Evolutionary conservation across 306 rosid genomes (phyloP), one percentile per base, ranked within the genome.

Genomic region (Lupinus albus): DNA sequence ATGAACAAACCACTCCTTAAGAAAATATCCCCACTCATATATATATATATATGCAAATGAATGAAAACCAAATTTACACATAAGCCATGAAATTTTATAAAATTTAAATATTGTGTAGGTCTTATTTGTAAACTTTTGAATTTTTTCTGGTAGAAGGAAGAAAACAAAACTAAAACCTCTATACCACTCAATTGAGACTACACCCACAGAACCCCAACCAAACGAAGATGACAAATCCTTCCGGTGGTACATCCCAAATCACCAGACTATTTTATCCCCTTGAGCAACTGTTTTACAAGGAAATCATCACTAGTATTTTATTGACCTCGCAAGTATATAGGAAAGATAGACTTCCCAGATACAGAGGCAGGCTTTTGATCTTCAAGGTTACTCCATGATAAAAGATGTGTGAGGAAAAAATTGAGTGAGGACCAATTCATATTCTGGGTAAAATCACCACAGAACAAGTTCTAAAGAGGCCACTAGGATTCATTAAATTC

Each of bases 401-500:
- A 41, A 44, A 52, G 52, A n/a, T 12, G 64, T 25, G 30, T 42
- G 11, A 62, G 7, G 14, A 11, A 62, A 42, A 50, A 64, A 11
- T 44, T 14, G 38, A 16, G 18, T 35, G 44, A 18, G 32, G 28
- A 51, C 35, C 30, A 78, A 50, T 32, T 28, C 42, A 52, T 51
- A 59, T 5, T 44, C 47, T 4, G 74, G 47, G 20, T 35, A 48
- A 25, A 67, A 53, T 55, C 48, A 39, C 36, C 60, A 46, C 44
- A 55, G 4, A 61, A 71, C 52, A 67, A 58, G 55, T 61, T 65
- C 50, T 60, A 42, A 30, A 66, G 15, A 10, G 21, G 75, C 30
- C 70, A 44, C 66, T 8, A 38, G 47, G 54, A 11, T 48, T 56
- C 61, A 11, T 28, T 11, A 59, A 73, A 48, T 28, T 61, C 50